Conservation (phyloP, 163 green algal species). For the Chlorella variabilis region DNA sequence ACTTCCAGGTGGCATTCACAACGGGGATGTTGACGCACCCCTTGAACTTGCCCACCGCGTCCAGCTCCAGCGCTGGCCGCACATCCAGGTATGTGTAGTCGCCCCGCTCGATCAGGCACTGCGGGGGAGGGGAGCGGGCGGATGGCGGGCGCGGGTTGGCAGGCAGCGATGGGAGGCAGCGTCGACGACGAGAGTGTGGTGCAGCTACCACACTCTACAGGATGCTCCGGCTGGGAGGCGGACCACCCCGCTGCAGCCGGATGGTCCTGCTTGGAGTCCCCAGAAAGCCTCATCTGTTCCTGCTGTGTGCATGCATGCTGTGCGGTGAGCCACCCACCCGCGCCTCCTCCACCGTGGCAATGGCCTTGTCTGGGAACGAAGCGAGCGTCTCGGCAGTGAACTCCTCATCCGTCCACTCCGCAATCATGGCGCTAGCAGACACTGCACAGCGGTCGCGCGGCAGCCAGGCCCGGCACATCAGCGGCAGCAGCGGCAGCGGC, state of each 20-base stretch:
- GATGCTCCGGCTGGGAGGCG: too few relatives aligned
- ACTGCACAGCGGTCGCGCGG: constrained; percentile 2
- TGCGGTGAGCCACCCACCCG: too few relatives aligned
- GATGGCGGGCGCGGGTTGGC: too few relatives aligned
- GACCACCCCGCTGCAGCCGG: too few relatives aligned
- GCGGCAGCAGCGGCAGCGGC: not conserved
- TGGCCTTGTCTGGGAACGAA: constrained; percentile 68
- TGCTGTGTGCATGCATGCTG: too few relatives aligned
- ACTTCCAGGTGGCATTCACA: constrained; percentile 60
- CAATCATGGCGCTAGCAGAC: not conserved
- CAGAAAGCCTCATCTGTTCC: too few relatives aligned
- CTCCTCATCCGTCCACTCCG: constrained; percentile 66
- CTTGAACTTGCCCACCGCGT: constrained; percentile 77
- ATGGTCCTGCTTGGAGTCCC: too few relatives aligned
- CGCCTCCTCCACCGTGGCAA: constrained; percentile 74
- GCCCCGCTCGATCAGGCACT: constrained; percentile 57
- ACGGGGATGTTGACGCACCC: constrained; percentile 77
- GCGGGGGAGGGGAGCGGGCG: too few relatives aligned
- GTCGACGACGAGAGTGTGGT: too few relatives aligned
- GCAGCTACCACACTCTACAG: too few relatives aligned
- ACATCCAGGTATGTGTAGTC: constrained; percentile 87
- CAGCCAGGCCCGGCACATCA: not conserved
- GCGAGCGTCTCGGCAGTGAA: constrained; percentile 57
- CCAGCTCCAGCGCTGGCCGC: constrained; percentile 68
- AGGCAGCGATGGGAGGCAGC: too few relatives aligned